phyloP scores from a whole-genome alignment of 768 basidiomycete genomes.

The Tulasnella sp. region DNA sequence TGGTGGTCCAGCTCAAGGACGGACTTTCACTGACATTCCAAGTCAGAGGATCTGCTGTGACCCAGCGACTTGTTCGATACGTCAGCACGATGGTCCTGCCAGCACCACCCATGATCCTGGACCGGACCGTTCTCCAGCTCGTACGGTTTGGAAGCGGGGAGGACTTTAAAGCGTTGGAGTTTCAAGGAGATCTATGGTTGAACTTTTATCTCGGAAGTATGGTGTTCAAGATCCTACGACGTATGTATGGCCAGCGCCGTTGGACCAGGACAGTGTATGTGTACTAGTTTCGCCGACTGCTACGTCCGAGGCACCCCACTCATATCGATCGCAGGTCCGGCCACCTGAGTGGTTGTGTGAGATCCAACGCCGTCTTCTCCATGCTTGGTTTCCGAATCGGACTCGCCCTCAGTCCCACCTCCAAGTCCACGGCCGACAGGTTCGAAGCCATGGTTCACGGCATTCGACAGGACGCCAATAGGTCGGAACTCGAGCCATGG shows the following conservation, averaged over 20 bases:
- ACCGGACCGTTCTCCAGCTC: not conserved
- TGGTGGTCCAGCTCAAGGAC: not conserved
- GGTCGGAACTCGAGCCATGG: slow-evolving; percentile 13
- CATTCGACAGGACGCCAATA: slow-evolving; percentile 8
- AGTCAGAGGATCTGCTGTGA: not conserved
- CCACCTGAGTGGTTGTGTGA: not conserved
- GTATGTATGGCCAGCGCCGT: not conserved
- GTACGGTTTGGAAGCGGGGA: not conserved
- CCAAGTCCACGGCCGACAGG: slow-evolving; percentile 23
- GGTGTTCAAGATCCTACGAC: not conserved
- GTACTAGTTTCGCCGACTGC: not conserved
- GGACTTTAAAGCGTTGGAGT: not conserved
- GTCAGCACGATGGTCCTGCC: not conserved
- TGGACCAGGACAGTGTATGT: not conserved
- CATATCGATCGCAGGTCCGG: not conserved
- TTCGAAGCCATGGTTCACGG: slow-evolving; percentile 23
- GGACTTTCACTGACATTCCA: not conserved
- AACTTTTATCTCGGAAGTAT: not conserved
- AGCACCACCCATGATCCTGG: not conserved
- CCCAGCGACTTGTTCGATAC: not conserved
- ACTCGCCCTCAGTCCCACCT: not conserved
- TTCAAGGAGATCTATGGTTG: slow-evolving; percentile 2
- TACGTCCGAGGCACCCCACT: not conserved
- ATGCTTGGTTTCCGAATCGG: not conserved
- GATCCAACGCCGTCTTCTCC: slow-evolving; percentile 25